Percentiles rank a stretch among this genome's conserved stretches.
Evolutionary conservation across 2,329 filamentous ascomycete species (phyloP).

Genomic region (Cadophora malorum): DNA sequence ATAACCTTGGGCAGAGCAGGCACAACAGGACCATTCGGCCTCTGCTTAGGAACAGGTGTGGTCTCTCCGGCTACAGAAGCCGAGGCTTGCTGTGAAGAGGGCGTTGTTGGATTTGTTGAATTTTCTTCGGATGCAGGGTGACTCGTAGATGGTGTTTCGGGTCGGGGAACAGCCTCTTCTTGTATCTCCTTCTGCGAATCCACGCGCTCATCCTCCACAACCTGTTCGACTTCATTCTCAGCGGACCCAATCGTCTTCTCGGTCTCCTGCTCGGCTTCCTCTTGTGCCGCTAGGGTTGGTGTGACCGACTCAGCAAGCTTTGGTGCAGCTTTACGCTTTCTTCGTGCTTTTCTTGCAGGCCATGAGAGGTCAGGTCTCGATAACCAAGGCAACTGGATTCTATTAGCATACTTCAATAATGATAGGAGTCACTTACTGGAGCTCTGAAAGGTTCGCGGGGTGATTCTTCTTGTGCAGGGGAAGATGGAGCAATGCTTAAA

Average conservation of each 20-base stretch:
- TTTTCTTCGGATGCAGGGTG: slow-evolving; percentile 48
- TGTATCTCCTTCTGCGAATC: neutral
- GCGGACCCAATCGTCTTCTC: slow-evolving; percentile 37
- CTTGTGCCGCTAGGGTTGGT: neutral
- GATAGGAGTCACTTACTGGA: slow-evolving; percentile 54
- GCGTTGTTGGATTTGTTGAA: slow-evolving; percentile 59
- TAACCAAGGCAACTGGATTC: slow-evolving; percentile 61
- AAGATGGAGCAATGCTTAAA: slow-evolving; percentile 39
- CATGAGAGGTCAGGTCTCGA: slow-evolving; percentile 59
- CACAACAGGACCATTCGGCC: slow-evolving; percentile 54
- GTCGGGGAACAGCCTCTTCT: slow-evolving; percentile 47
- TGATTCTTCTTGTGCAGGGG: slow-evolving; percentile 39
- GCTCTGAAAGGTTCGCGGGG: slow-evolving; percentile 50
- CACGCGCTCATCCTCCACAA: neutral
- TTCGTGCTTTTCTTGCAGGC: slow-evolving; percentile 51
- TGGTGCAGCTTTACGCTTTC: slow-evolving; percentile 50
- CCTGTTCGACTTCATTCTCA: slow-evolving; percentile 28
- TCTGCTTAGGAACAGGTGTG: slow-evolving; percentile 43
- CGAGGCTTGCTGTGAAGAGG: slow-evolving; percentile 50
- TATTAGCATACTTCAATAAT: slow-evolving; percentile 40
- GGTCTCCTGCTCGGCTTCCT: neutral
- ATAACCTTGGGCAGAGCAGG: slow-evolving; percentile 49
- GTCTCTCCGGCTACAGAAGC: slow-evolving; percentile 34
- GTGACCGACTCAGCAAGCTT: slow-evolving; percentile 30
- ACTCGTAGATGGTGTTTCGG: slow-evolving; percentile 55